These are phyloP conservation scores for Apiospora marii DNA, from an alignment of 2,329 filamentous ascomycete genomes.

Conservation along the genomic window DNA sequence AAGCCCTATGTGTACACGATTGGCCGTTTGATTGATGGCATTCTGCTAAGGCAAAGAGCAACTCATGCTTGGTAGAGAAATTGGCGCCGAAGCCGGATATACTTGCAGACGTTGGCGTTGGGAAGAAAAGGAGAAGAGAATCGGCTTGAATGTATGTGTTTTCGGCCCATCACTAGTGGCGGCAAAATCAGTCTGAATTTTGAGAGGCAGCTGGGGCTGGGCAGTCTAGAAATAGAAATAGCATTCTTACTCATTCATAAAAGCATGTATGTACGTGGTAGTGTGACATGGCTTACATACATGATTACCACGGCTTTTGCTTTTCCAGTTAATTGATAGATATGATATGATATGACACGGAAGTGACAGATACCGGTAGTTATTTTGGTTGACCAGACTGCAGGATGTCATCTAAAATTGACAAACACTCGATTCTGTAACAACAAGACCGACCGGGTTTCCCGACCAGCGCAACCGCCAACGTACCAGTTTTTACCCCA, in stretches of 20 bases:
- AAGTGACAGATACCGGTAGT: conserved; percentile 12
- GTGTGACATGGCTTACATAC: neutral
- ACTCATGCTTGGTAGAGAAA: neutral
- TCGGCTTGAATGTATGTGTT: neutral
- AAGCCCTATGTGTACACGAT: neutral
- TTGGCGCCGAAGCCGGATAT: neutral
- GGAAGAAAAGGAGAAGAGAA: neutral
- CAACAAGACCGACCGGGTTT: neutral
- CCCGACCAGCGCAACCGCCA: conserved; percentile 5
- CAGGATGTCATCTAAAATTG: neutral
- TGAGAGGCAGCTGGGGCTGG: neutral
- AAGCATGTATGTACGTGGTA: neutral
- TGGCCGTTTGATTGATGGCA: neutral
- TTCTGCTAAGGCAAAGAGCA: neutral
- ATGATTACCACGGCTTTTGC: neutral
- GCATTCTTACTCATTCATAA: neutral
- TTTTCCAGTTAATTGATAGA: neutral
- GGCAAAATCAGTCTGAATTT: neutral
- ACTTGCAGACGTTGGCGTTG: neutral
- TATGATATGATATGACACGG: neutral
- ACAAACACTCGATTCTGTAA: neutral
- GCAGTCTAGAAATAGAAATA: conserved; percentile 18
- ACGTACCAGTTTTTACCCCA: conserved; percentile 1
- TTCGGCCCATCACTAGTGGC: neutral
- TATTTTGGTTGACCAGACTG: neutral